Evolutionary conservation across 2,329 filamentous ascomycete species (phyloP).

Genomic region (Monosporascus sp.): DNA sequence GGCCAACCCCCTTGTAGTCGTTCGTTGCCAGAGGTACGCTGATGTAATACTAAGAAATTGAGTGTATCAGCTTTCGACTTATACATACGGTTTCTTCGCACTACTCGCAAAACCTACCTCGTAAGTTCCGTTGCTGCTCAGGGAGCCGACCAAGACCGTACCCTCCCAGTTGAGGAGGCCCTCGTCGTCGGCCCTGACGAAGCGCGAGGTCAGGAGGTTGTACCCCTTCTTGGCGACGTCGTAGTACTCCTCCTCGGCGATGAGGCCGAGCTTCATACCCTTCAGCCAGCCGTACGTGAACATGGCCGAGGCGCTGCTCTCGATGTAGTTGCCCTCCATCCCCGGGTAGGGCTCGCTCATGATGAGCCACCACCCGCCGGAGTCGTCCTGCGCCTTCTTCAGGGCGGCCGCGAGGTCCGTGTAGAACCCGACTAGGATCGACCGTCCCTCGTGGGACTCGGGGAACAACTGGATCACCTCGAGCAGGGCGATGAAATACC

Average conservation of each 20-base stretch:
- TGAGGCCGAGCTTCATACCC: slow-evolving; percentile 34
- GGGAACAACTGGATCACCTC: slow-evolving; percentile 42
- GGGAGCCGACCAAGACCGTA: slow-evolving; percentile 45
- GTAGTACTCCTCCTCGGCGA: slow-evolving; percentile 27
- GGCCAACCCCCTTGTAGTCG: slow-evolving; percentile 33
- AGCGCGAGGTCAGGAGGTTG: slow-evolving; percentile 36
- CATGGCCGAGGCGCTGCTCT: slow-evolving; percentile 55
- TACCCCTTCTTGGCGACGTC: slow-evolving; percentile 37
- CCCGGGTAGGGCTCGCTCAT: slow-evolving; percentile 45
- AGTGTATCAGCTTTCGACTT: slow-evolving; percentile 1
- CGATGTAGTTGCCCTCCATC: slow-evolving; percentile 51
- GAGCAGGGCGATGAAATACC: slow-evolving; percentile 44
- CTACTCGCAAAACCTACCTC: slow-evolving; percentile 32
- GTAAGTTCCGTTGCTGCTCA: slow-evolving; percentile 42
- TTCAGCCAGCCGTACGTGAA: slow-evolving; percentile 49
- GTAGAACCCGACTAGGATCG: slow-evolving; percentile 34
- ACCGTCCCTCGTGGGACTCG: slow-evolving; percentile 28
- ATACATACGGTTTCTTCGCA: neutral
- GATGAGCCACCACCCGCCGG: slow-evolving; percentile 54
- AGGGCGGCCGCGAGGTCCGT: slow-evolving; percentile 36
- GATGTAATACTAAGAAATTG: slow-evolving; percentile 33
- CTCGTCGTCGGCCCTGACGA: slow-evolving; percentile 40
- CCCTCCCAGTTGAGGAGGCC: slow-evolving; percentile 45
- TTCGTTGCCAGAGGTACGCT: slow-evolving; percentile 31
- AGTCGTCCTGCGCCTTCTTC: slow-evolving; percentile 35